phyloP scores from a whole-genome alignment of 2,329 filamentous ascomycete genomes.

The Canariomyces notabilis region DNA sequence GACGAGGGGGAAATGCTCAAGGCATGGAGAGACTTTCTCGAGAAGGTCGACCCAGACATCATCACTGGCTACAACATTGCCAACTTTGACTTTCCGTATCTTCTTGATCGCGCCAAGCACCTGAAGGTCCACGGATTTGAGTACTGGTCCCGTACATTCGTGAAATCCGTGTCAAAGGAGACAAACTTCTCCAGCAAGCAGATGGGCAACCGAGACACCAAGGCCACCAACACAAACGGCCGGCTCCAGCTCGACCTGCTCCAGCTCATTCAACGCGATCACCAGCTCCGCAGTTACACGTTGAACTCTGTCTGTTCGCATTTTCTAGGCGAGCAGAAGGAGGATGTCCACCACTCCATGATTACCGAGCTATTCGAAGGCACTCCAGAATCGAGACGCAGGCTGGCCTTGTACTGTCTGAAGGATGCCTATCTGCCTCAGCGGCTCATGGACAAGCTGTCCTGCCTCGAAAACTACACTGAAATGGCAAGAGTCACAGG shows the following conservation, averaged over 20 bases:
- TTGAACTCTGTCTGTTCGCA: constrained; percentile 94
- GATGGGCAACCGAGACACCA: constrained; percentile 93
- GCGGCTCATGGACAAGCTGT: constrained; percentile 92
- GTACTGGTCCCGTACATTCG: constrained; percentile 72
- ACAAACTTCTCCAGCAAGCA: constrained; percentile 96
- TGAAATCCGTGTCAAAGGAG: constrained; percentile 67
- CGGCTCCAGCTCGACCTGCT: constrained; percentile 87
- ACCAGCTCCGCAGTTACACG: constrained; percentile 94
- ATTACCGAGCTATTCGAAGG: constrained; percentile 98
- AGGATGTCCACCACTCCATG: constrained; percentile 98
- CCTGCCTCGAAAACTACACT: constrained; percentile 97
- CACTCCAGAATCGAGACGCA: constrained; percentile 83
- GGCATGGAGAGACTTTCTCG: constrained; percentile 83
- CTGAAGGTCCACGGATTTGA: constrained; percentile 77
- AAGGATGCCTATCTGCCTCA: constrained; percentile 97
- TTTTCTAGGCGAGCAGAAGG: constrained; percentile 94
- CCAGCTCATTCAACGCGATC: constrained; percentile 90
- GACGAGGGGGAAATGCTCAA: constrained; percentile 86
- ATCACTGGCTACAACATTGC: constrained; percentile 98
- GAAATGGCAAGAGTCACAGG: constrained; percentile 99
- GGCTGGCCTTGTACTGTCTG: constrained; percentile 90
- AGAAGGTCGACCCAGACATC: constrained; percentile 89
- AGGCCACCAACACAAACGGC: constrained; percentile 90
- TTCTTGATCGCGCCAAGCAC: constrained; percentile 80
- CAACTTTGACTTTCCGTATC: constrained; percentile 98